Percentiles rank a stretch among this genome's conserved stretches.
Evolutionary conservation across 2,329 filamentous ascomycete genomes (phyloP).

Genomic region (Purpureocillium takamizusanense): DNA sequence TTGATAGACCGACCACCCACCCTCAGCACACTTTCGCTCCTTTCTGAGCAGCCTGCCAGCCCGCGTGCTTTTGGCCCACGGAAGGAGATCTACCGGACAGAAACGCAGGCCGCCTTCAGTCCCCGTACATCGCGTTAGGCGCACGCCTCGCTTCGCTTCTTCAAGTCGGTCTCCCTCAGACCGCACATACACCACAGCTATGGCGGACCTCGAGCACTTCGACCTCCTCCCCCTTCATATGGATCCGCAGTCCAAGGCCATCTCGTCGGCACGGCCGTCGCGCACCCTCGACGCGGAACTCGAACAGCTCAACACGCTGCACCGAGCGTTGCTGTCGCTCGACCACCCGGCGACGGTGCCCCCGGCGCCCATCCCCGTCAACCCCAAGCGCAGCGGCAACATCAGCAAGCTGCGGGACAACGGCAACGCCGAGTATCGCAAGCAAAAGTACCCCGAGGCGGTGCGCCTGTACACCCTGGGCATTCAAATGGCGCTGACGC

Average conservation of each 20-base stretch:
- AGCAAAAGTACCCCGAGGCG: constrained; percentile 65
- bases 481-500: constrained; percentile 74
- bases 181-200: constrained; percentile 16
- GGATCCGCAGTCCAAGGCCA: constrained; percentile 71
- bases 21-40: background rate
- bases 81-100: background rate
- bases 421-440: constrained; percentile 76
- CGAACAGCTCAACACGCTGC: constrained; percentile 65
- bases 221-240: constrained; percentile 73
- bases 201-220: constrained; percentile 64
- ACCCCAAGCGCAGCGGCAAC: constrained; percentile 82
- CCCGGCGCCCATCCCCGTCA: constrained; percentile 80
- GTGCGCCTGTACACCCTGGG: constrained; percentile 77
- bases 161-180: background rate
- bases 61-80: background rate
- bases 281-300: constrained; percentile 56
- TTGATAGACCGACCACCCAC: background rate
- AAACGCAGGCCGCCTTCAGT: no score
- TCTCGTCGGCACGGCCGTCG: constrained; percentile 41
- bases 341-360: constrained; percentile 51
- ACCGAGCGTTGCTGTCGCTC: constrained; percentile 57
- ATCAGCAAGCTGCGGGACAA: constrained; percentile 86
- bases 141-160: background rate
- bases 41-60: background rate
- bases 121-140: no score